Conservation (phyloP, 768 basidiomycete species). For the Lanmaoa pseudosensibilis region DNA sequence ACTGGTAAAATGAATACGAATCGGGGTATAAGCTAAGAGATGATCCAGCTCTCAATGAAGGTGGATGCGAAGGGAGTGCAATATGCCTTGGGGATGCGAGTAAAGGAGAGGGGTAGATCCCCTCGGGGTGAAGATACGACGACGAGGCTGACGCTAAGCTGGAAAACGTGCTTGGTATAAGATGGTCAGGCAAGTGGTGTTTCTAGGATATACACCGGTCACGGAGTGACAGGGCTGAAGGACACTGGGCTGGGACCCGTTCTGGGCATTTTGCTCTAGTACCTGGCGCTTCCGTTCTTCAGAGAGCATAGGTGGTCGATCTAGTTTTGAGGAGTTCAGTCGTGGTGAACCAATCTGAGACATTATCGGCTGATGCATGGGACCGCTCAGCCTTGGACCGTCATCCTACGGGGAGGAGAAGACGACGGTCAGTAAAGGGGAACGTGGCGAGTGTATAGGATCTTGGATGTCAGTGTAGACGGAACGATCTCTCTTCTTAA, state of each 20-base stretch:
- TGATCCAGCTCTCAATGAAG: conserved; percentile 38
- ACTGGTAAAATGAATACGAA: conserved; percentile 64
- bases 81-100: conserved; percentile 7
- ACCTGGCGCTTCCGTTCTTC: conserved; percentile 43
- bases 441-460: conserved; percentile 15
- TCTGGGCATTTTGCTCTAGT: conserved; percentile 59
- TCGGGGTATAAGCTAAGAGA: conserved; percentile 52
- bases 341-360: conserved; percentile 31
- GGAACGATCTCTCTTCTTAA: too few relatives aligned
- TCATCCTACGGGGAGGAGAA: conserved; percentile 47
- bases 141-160: background rate
- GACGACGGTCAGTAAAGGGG: conserved; percentile 52
- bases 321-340: conserved; percentile 66
- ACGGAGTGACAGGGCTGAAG: conserved; percentile 20
- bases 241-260: conserved; percentile 8
- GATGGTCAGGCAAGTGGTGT: background rate
- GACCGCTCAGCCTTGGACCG: conserved; percentile 18
- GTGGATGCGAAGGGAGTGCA: conserved; percentile 34
- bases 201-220: conserved; percentile 20
- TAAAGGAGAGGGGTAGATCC: conserved; percentile 16
- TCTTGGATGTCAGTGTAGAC: conserved; percentile 11
- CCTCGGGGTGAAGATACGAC: conserved; percentile 23
- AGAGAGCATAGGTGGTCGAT: conserved; percentile 44
- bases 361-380: conserved; percentile 44
- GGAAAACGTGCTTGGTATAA: background rate